Evolutionary conservation across 2,329 filamentous ascomycete genomes (phyloP).

Genomic region (Fusarium clavum): DNA sequence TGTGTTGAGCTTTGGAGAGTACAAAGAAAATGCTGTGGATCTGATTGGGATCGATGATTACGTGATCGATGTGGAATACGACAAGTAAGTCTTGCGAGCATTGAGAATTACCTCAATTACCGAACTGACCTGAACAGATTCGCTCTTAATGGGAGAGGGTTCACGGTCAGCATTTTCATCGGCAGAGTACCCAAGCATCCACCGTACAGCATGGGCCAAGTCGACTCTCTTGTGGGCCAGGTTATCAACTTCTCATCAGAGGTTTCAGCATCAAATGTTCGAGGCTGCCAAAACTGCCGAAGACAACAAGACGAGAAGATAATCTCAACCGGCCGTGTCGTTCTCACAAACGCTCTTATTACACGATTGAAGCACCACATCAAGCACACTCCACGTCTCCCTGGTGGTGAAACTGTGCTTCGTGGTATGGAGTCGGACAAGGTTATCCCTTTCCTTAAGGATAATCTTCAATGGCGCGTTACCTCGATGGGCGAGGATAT

Average conservation of each 20-base stretch:
- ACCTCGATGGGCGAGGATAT: background rate
- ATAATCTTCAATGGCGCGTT: conserved; percentile 6
- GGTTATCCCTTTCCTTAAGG: background rate
- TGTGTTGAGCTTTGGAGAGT: background rate
- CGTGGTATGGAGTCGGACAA: background rate
- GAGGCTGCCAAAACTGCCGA: background rate
- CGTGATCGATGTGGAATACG: background rate
- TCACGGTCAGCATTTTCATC: background rate
- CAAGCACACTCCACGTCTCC: background rate
- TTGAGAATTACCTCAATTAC: too few relatives aligned
- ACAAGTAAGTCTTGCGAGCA: background rate
- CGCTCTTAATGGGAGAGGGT: background rate
- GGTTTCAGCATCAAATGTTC: background rate
- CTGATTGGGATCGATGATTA: background rate
- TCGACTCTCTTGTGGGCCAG: background rate
- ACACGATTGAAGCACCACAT: background rate
- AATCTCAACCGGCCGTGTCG: background rate
- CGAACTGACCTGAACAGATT: background rate
- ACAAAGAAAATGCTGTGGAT: background rate
- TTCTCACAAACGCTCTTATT: conserved; percentile 8
- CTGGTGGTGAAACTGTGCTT: background rate
- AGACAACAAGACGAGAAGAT: background rate
- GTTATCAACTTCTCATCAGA: background rate
- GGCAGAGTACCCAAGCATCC: background rate
- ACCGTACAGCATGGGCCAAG: background rate